A percentile compares a stretch with the other conserved stretches of the same genome.
Conservation (phyloP, 2,329 filamentous ascomycete genomes). For the Claviceps sp. region DNA sequence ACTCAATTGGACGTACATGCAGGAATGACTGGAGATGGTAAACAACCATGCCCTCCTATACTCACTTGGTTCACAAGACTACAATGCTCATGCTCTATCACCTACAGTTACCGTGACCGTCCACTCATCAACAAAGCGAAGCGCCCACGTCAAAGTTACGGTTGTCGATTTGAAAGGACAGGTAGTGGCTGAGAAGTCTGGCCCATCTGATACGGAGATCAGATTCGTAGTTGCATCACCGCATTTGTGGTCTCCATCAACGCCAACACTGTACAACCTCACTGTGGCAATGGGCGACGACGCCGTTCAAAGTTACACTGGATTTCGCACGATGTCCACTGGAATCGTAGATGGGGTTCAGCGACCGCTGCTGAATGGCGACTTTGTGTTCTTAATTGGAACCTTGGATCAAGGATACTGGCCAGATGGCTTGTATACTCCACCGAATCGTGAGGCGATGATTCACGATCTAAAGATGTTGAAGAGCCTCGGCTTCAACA, state of each 20-base stretch:
- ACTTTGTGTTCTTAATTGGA: slow-evolving; percentile 54
- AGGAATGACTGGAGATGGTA: slow-evolving; percentile 38
- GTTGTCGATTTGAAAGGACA: slow-evolving; percentile 24
- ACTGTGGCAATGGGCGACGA: slow-evolving; percentile 40
- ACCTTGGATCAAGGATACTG: slow-evolving; percentile 60
- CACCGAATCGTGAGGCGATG: slow-evolving; percentile 55
- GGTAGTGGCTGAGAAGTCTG: slow-evolving; percentile 29
- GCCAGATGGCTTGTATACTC: slow-evolving; percentile 54
- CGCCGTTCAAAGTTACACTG: slow-evolving; percentile 48
- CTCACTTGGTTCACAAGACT: neutral
- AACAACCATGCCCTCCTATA: neutral
- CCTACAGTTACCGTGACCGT: slow-evolving; percentile 40
- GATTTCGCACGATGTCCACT: slow-evolving; percentile 49
- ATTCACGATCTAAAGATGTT: slow-evolving; percentile 49
- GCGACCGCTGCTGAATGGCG: slow-evolving; percentile 52
- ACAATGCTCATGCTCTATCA: neutral
- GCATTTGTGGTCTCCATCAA: slow-evolving; percentile 50
- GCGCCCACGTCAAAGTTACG: slow-evolving; percentile 21
- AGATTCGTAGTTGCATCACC: slow-evolving; percentile 40
- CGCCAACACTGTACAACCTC: slow-evolving; percentile 51
- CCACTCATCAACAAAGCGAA: slow-evolving; percentile 26
- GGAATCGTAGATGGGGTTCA: slow-evolving; percentile 43
- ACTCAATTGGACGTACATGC: slow-evolving; percentile 46
- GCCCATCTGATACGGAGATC: slow-evolving; percentile 35
- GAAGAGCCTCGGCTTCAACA: slow-evolving; percentile 56